A percentile compares a stretch with the other conserved stretches of the same genome.
These are phyloP conservation scores for Volutella citrinella DNA, from an alignment of 2,329 filamentous ascomycete genomes.

Conservation along the genomic window DNA sequence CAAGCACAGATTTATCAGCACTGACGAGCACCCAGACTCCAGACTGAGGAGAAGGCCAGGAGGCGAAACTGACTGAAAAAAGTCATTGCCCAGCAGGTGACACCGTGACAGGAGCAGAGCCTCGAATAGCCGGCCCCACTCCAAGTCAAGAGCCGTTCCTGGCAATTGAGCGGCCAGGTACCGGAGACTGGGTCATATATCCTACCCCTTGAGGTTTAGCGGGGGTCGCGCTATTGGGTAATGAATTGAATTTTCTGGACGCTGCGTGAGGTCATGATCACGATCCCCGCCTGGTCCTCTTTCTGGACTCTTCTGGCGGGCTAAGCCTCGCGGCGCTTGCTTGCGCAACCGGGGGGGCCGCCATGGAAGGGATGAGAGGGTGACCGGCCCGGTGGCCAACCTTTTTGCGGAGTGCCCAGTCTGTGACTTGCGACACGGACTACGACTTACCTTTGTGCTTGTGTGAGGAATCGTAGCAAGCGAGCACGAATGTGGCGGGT, in stretches of 20 bases:
- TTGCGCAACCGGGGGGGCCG: conserved; percentile 9
- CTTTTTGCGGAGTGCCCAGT: conserved; percentile 1
- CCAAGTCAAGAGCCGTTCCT: conserved; percentile 20
- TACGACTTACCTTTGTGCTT: neutral
- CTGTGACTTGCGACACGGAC: neutral
- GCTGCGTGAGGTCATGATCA: conserved; percentile 31
- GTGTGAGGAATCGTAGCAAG: too few species aligned
- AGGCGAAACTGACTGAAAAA: conserved; percentile 11
- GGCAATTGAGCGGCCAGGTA: conserved; percentile 30
- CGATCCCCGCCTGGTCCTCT: conserved; percentile 21
- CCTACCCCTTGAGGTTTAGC: conserved; percentile 30
- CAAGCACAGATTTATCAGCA: too few species aligned
- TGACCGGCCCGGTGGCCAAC: conserved; percentile 22
- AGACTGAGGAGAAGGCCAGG: conserved; percentile 19
- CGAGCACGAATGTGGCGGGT: too few species aligned
- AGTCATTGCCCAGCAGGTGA: too few species aligned
- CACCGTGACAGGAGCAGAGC: too few species aligned
- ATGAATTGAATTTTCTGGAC: conserved; percentile 22
- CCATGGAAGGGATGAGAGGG: conserved; percentile 7
- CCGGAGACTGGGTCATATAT: conserved; percentile 25
- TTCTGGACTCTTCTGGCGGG: conserved; percentile 28
- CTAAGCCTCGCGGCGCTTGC: too few species aligned
- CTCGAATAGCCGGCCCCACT: conserved; percentile 33
- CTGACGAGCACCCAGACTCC: too few species aligned
- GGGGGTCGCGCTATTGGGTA: conserved; percentile 29